Percentiles rank a stretch among this genome's conserved stretches.
Evolutionary conservation across 805 yeast species (phyloP).

Genomic region (Hanseniaspora lachancei): DNA sequence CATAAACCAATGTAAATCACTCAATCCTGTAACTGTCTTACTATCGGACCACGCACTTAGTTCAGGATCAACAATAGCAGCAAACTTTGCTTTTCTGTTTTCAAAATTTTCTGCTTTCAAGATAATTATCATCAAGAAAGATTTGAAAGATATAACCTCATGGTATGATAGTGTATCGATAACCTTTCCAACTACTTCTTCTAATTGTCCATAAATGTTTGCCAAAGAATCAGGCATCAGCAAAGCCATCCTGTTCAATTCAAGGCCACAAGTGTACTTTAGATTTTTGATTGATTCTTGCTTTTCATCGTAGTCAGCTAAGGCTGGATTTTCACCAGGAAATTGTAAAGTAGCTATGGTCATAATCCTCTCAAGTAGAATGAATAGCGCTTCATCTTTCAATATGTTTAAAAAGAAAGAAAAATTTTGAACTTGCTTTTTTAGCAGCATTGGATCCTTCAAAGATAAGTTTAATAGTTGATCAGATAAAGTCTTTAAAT

Average conservation of each 20-base stretch:
- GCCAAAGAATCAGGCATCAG: conserved; percentile 86
- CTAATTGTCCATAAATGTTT: conserved; percentile 68
- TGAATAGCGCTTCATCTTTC: conserved; percentile 70
- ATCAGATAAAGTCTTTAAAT: conserved; percentile 59
- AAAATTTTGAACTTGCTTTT: conserved; percentile 79
- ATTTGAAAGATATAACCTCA: conserved; percentile 86
- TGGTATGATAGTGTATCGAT: conserved; percentile 69
- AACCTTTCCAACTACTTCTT: conserved; percentile 62
- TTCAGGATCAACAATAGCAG: conserved; percentile 86
- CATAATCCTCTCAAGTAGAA: conserved; percentile 69
- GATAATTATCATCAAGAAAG: conserved; percentile 81
- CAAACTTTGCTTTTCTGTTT: conserved; percentile 64
- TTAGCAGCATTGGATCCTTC: conserved; percentile 64
- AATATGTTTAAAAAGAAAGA: conserved; percentile 88
- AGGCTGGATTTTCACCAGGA: conserved; percentile 37
- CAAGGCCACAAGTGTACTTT: conserved; percentile 87
- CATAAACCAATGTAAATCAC: conserved; percentile 95
- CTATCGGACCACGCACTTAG: conserved; percentile 86
- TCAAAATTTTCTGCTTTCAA: conserved; percentile 60
- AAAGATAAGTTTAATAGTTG: conserved; percentile 61
- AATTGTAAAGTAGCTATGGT: conserved; percentile 74
- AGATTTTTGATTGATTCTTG: conserved; percentile 74
- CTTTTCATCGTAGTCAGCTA: conserved; percentile 51
- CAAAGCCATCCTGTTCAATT: conserved; percentile 82
- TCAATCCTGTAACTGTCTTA: conserved; percentile 73